Conservation (phyloP, 163 green algal species). For the Chlorella variabilis region DNA sequence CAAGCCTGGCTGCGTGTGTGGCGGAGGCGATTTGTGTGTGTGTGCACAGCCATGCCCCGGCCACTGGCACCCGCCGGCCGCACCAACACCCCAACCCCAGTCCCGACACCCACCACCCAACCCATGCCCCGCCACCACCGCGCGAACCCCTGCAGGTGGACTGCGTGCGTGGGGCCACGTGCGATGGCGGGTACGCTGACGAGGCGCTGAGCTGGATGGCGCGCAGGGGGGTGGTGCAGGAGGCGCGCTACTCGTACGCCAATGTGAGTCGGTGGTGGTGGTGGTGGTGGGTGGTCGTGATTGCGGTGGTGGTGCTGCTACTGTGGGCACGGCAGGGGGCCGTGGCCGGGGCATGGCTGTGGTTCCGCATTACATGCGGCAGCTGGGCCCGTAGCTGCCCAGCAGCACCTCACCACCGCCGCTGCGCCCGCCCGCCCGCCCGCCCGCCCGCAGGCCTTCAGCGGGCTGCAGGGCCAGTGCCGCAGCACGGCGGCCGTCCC, state of each 20-base stretch:
- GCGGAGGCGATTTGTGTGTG: not conserved
- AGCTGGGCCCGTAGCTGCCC: too few relatives aligned
- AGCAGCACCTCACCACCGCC: too few relatives aligned
- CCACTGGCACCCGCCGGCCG: too few relatives aligned
- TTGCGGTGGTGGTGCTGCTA: not conserved
- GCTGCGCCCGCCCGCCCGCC: too few relatives aligned
- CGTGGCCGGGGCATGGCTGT: too few relatives aligned
- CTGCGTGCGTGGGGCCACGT: not conserved
- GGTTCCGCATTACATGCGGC: too few relatives aligned
- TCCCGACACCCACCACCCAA: too few relatives aligned
- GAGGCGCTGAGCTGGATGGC: not conserved
- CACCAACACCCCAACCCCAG: too few relatives aligned
- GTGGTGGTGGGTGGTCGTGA: too few relatives aligned
- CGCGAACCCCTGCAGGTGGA: constrained; percentile 14
- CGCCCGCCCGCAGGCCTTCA: not conserved
- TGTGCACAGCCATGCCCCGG: too few relatives aligned
- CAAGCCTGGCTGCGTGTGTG: not conserved
- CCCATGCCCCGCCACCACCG: too few relatives aligned
- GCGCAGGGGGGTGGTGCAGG: not conserved
- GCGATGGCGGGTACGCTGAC: not conserved
- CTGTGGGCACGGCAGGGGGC: not conserved
- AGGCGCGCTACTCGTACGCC: not conserved
- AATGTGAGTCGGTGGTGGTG: not conserved
- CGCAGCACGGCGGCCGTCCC: not conserved
- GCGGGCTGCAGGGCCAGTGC: not conserved